Conservation (phyloP, 2,329 filamentous ascomycete species). For the Colletotrichum somersetense region DNA sequence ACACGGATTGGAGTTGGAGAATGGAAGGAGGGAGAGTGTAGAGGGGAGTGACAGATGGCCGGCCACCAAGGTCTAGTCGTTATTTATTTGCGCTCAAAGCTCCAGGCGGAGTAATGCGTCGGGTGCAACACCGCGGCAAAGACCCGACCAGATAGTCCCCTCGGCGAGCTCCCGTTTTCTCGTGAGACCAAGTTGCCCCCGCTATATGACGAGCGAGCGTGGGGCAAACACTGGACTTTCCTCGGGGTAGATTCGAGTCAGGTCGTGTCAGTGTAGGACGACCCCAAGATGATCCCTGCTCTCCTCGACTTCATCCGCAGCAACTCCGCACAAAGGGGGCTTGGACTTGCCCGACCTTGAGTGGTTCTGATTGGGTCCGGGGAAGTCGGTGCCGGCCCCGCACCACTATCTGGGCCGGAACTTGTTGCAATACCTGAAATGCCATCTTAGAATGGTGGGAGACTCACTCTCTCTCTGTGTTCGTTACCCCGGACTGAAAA, state of each 20-base stretch:
- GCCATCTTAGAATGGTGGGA: slow-evolving; percentile 11
- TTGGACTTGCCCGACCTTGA: slow-evolving; percentile 19
- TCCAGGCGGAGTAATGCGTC: slow-evolving; percentile 28
- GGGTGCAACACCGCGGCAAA: slow-evolving; percentile 24
- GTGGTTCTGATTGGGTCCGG: slow-evolving; percentile 25
- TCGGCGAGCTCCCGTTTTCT: slow-evolving; percentile 23
- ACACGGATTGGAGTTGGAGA: neutral
- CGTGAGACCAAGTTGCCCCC: slow-evolving; percentile 36
- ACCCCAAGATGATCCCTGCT: slow-evolving; percentile 24
- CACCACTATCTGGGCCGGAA: slow-evolving; percentile 1
- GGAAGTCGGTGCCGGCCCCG: slow-evolving; percentile 37
- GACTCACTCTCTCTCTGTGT: slow-evolving; percentile 7
- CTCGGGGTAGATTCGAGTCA: slow-evolving; percentile 41
- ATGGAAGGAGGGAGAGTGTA: neutral
- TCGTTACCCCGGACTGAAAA: slow-evolving; percentile 33
- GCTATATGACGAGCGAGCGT: slow-evolving; percentile 37
- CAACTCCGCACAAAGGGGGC: slow-evolving; percentile 29
- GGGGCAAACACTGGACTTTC: slow-evolving; percentile 21
- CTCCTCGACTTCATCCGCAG: slow-evolving; percentile 15
- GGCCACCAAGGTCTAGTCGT: slow-evolving; percentile 8
- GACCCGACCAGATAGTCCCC: slow-evolving; percentile 18
- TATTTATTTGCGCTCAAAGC: slow-evolving; percentile 37
- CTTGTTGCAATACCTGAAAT: slow-evolving; percentile 27
- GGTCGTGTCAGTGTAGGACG: slow-evolving; percentile 27
- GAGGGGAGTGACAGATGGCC: neutral